A percentile compares a stretch with the other conserved stretches of the same genome.
Evolutionary conservation across 2,329 filamentous ascomycete species (phyloP).

Genomic region (Dothideomycetes sp.): DNA sequence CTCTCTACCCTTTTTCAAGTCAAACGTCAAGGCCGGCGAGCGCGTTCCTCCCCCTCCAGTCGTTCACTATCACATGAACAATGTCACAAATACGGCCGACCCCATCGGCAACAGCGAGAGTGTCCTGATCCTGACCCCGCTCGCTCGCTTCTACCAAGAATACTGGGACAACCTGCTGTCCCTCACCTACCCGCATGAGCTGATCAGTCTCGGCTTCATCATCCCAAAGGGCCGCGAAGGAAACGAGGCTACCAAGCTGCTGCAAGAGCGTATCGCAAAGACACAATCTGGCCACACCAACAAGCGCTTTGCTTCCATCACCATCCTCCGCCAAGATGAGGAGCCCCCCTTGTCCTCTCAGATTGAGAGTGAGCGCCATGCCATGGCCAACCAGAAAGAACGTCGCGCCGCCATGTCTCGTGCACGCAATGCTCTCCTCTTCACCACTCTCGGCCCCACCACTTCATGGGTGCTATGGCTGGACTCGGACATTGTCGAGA

Average conservation of each 20-base stretch:
- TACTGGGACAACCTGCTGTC: conserved; percentile 92
- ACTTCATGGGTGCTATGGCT: conserved; percentile 98
- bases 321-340: conserved; percentile 91
- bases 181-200: conserved; percentile 80
- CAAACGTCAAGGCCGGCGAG: conserved; percentile 42
- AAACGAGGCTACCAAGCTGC: conserved; percentile 68
- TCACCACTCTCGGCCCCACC: conserved; percentile 81
- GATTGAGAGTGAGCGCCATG: conserved; percentile 80
- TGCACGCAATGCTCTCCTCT: conserved; percentile 86
- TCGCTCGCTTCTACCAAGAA: conserved; percentile 82
- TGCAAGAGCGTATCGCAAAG: conserved; percentile 76
- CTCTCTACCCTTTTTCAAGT: conserved; percentile 63
- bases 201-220: conserved; percentile 93
- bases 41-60: conserved; percentile 66
- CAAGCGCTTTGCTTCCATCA: conserved; percentile 81
- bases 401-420: conserved; percentile 84
- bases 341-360: conserved; percentile 72
- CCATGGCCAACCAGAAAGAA: conserved; percentile 78
- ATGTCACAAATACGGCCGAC: conserved; percentile 69
- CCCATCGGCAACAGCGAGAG: conserved; percentile 73
- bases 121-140: conserved; percentile 82
- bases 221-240: conserved; percentile 88
- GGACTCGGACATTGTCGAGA: conserved; percentile 84
- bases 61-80: conserved; percentile 88
- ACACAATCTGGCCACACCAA: conserved; percentile 75